Conservation (phyloP, 2,329 filamentous ascomycete species). For the Claviceps sorghi region DNA sequence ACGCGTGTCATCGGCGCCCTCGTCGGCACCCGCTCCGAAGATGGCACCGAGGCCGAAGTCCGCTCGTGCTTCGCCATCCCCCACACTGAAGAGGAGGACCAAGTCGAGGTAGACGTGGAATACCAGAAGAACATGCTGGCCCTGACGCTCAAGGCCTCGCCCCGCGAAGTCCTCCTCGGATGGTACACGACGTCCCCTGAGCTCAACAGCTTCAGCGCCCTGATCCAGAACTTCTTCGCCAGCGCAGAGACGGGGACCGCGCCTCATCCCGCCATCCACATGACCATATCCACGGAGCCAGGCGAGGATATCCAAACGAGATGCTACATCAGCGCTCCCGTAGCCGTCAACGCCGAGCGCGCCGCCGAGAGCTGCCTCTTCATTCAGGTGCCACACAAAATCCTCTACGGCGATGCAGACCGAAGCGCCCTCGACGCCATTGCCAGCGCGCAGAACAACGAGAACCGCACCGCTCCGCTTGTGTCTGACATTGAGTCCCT, state of each 20-base stretch:
- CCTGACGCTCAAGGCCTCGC: constrained; percentile 83
- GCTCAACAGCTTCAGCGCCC: constrained; percentile 93
- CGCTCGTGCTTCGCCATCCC: constrained; percentile 94
- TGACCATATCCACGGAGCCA: constrained; percentile 83
- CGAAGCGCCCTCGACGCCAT: constrained; percentile 63
- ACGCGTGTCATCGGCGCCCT: constrained; percentile 95
- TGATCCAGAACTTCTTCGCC: constrained; percentile 98
- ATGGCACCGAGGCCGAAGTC: constrained; percentile 93
- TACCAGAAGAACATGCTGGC: constrained; percentile 99
- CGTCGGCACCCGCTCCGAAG: constrained; percentile 83
- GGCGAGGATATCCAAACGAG: constrained; percentile 79
- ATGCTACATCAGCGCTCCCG: constrained; percentile 90
- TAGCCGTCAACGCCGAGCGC: constrained; percentile 87
- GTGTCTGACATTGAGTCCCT: constrained; percentile 82
- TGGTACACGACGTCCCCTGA: constrained; percentile 98
- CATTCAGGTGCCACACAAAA: constrained; percentile 90
- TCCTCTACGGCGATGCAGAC: constrained; percentile 69
- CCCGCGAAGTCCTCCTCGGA: constrained; percentile 84
- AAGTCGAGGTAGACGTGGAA: constrained; percentile 98
- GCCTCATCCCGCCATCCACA: constrained; percentile 91
- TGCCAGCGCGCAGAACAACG: constrained; percentile 62
- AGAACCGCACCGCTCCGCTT: constrained; percentile 58
- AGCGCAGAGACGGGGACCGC: constrained; percentile 93
- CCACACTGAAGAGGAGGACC: constrained; percentile 95
- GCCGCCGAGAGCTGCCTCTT: constrained; percentile 94